Conservation (phyloP, 768 basidiomycete species). For the Suillus ampliporus region DNA sequence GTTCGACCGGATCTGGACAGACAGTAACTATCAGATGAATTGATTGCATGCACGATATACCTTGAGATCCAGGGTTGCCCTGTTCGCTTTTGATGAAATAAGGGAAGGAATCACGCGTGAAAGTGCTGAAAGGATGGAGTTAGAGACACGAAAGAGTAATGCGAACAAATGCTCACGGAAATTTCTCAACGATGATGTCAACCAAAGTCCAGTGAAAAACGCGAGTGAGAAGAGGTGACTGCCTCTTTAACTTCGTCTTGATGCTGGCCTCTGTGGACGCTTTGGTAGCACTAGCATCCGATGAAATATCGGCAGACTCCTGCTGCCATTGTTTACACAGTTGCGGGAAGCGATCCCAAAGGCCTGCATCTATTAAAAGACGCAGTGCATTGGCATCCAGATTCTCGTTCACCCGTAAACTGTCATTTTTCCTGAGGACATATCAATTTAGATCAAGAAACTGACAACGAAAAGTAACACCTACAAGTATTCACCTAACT, state of each 20-base stretch:
- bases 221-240: constrained; percentile 10
- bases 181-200: constrained; percentile 30
- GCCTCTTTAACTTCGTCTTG: constrained; percentile 8
- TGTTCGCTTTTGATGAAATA: neutral
- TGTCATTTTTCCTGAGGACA: constrained; percentile 25
- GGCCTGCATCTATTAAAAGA: constrained; percentile 35
- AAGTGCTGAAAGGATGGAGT: constrained; percentile 10
- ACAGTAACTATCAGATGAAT: neutral
- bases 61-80: neutral
- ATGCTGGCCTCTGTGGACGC: neutral
- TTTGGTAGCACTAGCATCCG: neutral
- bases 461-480: constrained; percentile 4
- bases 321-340: constrained; percentile 32
- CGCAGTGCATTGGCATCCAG: constrained; percentile 31
- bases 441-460: neutral
- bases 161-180: constrained; percentile 19
- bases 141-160: neutral
- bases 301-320: constrained; percentile 9
- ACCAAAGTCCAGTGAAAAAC: constrained; percentile 22
- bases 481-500: constrained; percentile 28
- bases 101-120: constrained; percentile 22
- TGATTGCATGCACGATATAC: neutral
- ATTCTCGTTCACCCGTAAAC: constrained; percentile 27
- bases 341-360: constrained; percentile 30
- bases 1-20: constrained; percentile 16